Evolutionary conservation across 148 eudicot genomes (phyloP).

Genomic region (Gaultheria prostrata): DNA sequence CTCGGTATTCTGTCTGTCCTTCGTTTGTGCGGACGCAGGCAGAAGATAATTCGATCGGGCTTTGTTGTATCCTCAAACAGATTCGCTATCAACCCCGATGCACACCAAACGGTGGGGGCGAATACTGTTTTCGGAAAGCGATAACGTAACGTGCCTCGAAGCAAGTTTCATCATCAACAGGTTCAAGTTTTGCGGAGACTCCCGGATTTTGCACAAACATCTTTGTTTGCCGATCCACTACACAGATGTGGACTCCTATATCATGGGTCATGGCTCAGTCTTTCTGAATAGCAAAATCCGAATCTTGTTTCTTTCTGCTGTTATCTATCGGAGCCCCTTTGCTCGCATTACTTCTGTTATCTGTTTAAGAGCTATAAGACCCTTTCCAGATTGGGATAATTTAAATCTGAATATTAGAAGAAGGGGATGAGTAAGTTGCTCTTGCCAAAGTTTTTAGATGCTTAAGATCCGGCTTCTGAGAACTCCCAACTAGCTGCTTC

Average conservation of each 20-base stretch:
- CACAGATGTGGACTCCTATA: slow-evolving; percentile 22
- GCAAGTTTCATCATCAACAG: no score
- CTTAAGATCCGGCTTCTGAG: slow-evolving; percentile 50
- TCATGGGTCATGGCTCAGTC: not conserved
- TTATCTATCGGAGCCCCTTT: slow-evolving; percentile 53
- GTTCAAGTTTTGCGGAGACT: no score
- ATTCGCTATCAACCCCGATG: no score
- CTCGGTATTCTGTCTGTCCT: no score
- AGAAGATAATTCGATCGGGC: no score
- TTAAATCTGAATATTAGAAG: slow-evolving; percentile 67
- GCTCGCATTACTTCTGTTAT: slow-evolving; percentile 79
- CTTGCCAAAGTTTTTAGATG: slow-evolving; percentile 27
- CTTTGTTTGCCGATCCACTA: slow-evolving; percentile 34
- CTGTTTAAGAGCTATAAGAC: slow-evolving; percentile 88
- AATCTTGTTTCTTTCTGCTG: slow-evolving; percentile 38
- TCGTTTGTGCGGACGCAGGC: no score
- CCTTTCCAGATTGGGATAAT: slow-evolving; percentile 81
- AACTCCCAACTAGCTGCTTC: slow-evolving; percentile 52
- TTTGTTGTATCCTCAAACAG: no score
- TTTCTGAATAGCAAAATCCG: slow-evolving; percentile 21
- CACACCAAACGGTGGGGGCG: no score
- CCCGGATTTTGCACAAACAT: no score
- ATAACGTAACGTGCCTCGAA: no score
- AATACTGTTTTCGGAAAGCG: no score
- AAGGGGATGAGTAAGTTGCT: slow-evolving; percentile 42